Evolutionary conservation across 2,329 filamentous ascomycete species (phyloP), one percentile per base, ranked within the genome.

Genomic region (Nemania diffusa): DNA sequence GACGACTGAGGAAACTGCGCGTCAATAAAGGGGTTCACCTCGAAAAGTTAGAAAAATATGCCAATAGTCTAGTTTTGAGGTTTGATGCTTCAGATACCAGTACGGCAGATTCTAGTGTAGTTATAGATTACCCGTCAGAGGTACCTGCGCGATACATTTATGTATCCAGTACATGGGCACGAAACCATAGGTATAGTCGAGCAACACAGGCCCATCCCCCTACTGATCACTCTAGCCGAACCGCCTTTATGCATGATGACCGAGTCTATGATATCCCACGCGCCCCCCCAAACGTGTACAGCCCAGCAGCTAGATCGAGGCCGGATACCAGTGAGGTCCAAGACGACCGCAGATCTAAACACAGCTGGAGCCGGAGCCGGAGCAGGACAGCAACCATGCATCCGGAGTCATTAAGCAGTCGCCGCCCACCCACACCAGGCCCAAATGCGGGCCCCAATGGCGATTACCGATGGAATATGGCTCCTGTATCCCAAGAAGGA

Each of bases 21-120:
- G 50, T 62, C 34, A 46, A 48, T n/a, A 62, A 62, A 37, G 59
- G 59, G 37, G 51, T 62, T 13, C 8, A 62, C 22, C 59, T 62
- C 5, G 20, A 29, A 6, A n/a, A 17, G n/a, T 3, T 62, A 8
- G 50, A 62, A 37, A 48, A n/a, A 46, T 62, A 62, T 22, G 59
- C 59, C 24, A 11, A 56, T 24, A 37, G 51, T 15, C 51, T 62
- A 37, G 50, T 55, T 24, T 46, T 24, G 17, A 46, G 37, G 13
- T 62, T 62, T 56, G 37, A n/a, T 26, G 42, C 8, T 62, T 55
- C 51, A 44, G 40, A 20, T n/a, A 20, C 17, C n/a, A n/a, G 40
- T 17, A 52, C 48, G 9, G 20, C 34, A 44, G 53, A 22, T 46
- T 53, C 58, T 11, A 44, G 17, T 42, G 32, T 53, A 46, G 44